A percentile compares a stretch with the other conserved stretches of the same genome.
phyloP scores from a whole-genome alignment of 768 basidiomycete species.

The Coprinellus micaceus region DNA sequence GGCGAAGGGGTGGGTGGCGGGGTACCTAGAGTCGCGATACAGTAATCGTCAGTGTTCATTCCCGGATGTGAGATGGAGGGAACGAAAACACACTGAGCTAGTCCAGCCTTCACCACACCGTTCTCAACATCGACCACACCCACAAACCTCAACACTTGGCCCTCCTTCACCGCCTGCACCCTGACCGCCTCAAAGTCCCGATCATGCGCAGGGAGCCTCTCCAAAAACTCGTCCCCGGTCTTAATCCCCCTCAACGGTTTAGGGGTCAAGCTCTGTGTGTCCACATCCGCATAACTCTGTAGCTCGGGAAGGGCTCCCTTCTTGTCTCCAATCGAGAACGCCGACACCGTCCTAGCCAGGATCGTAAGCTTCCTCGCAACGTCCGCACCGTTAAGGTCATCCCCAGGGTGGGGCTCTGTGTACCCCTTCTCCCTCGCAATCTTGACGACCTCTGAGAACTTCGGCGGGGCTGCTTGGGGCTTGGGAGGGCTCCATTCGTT shows the following conservation, averaged over 20 bases:
- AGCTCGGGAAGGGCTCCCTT: slow-evolving; percentile 43
- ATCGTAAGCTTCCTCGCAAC: slow-evolving; percentile 97
- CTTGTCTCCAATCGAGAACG: slow-evolving; percentile 28
- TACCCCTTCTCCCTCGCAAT: slow-evolving; percentile 90
- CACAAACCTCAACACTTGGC: slow-evolving; percentile 88
- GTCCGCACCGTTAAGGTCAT: slow-evolving; percentile 95
- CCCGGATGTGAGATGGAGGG: not conserved
- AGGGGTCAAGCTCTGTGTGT: slow-evolving; percentile 85
- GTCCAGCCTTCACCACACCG: slow-evolving; percentile 76
- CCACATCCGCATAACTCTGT: slow-evolving; percentile 79
- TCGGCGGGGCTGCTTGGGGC: slow-evolving; percentile 50
- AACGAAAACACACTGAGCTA: slow-evolving; percentile 68
- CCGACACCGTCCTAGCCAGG: slow-evolving; percentile 72
- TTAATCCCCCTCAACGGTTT: slow-evolving; percentile 58
- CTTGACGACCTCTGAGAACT: slow-evolving; percentile 87
- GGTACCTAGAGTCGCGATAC: slow-evolving; percentile 55
- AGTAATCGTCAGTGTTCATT: not conserved
- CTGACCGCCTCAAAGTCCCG: slow-evolving; percentile 71
- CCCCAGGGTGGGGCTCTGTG: slow-evolving; percentile 98
- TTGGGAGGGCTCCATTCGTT: slow-evolving; percentile 84
- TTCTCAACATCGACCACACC: slow-evolving; percentile 84
- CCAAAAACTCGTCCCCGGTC: slow-evolving; percentile 81
- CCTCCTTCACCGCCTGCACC: slow-evolving; percentile 71
- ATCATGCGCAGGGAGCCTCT: slow-evolving; percentile 79
- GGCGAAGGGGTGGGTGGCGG: slow-evolving; percentile 87